phyloP scores from a whole-genome alignment of 768 basidiomycete species.

The Solioccasus polychromus region DNA sequence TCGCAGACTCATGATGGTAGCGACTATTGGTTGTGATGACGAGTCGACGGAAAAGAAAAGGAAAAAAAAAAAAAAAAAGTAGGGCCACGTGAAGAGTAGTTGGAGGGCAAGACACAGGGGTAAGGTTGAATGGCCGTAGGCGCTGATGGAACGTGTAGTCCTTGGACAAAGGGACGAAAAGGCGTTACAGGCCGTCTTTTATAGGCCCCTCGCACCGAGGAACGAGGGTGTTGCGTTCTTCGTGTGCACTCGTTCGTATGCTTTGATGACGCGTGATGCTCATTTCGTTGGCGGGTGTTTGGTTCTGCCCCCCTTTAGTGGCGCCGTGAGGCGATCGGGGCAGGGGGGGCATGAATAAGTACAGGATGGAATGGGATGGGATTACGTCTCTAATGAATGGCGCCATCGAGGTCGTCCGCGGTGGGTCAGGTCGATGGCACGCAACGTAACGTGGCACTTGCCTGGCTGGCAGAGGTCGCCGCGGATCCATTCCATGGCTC shows the following conservation, averaged over 20 bases:
- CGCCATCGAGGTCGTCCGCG: neutral
- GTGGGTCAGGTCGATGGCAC: neutral
- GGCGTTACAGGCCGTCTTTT: neutral
- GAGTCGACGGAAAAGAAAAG: too few relatives aligned
- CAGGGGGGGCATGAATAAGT: slow-evolving; percentile 2
- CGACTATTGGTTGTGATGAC: too few relatives aligned
- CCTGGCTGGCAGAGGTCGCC: too few relatives aligned
- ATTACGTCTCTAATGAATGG: slow-evolving; percentile 14
- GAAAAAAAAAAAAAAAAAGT: too few relatives aligned
- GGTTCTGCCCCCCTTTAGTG: neutral
- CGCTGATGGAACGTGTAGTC: neutral
- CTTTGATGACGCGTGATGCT: neutral
- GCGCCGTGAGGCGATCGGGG: slow-evolving; percentile 19
- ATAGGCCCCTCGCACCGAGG: slow-evolving; percentile 9
- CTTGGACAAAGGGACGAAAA: neutral
- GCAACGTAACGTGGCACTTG: neutral
- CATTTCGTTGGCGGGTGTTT: neutral
- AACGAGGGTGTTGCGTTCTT: slow-evolving; percentile 6
- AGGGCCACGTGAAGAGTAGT: too few relatives aligned
- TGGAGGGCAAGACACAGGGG: too few relatives aligned
- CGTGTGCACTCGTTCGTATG: neutral
- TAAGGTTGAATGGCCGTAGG: neutral
- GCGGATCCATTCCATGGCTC: too few relatives aligned
- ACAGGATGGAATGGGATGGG: neutral
- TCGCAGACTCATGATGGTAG: slow-evolving; percentile 14